Conservation (phyloP, 2,329 filamentous ascomycete species). For the Ophioceras dolichostomum region DNA sequence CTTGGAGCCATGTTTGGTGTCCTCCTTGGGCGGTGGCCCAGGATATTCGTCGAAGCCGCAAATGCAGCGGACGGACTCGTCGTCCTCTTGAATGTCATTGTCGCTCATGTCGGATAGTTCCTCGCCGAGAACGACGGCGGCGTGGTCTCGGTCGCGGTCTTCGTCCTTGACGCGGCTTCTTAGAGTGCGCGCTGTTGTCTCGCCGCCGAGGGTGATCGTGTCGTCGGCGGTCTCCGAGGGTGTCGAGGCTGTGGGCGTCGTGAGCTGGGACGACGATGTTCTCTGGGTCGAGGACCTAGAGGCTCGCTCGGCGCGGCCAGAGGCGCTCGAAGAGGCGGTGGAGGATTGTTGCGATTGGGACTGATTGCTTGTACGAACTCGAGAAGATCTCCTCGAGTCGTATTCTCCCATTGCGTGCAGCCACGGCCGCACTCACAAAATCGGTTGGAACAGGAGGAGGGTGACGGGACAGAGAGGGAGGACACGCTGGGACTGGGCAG, state of each 20-base stretch:
- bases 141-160: conserved; percentile 37
- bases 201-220: conserved; percentile 37
- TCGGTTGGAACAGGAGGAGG: too few species aligned
- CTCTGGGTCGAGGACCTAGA: conserved; percentile 62
- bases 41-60: conserved; percentile 94
- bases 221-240: conserved; percentile 60
- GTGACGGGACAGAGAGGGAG: too few species aligned
- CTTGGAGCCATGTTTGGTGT: conserved; percentile 37
- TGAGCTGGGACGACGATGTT: conserved; percentile 56
- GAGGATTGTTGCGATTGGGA: conserved; percentile 67
- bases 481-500: too few species aligned
- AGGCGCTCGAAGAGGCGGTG: conserved; percentile 59
- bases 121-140: too few species aligned
- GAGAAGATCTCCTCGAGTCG: conserved; percentile 78
- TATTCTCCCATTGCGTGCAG: conserved; percentile 44
- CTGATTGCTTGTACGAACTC: conserved; percentile 65
- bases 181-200: conserved; percentile 60
- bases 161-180: conserved; percentile 61
- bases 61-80: conserved; percentile 90
- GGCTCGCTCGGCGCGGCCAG: conserved; percentile 61
- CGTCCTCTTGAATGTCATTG: conserved; percentile 68
- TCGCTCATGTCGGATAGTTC: conserved; percentile 52
- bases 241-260: conserved; percentile 59
- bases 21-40: conserved; percentile 51
- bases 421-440: conserved; percentile 16